phyloP scores from a whole-genome alignment of 2,329 filamentous ascomycete genomes.

The Pochonia chlamydosporia region DNA sequence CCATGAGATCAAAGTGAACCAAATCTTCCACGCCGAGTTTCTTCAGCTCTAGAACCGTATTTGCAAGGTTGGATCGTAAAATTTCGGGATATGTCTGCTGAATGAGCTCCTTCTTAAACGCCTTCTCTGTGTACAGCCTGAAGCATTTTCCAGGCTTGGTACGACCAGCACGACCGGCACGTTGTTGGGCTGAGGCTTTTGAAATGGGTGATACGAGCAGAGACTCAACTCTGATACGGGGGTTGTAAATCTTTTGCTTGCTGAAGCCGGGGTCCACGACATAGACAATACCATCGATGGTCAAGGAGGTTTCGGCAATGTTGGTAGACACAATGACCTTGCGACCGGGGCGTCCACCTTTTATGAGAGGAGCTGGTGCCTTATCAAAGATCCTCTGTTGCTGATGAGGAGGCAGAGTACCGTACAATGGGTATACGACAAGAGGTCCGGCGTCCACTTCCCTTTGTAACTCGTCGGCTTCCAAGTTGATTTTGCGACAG shows the following conservation, averaged over 20 bases:
- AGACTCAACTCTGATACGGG: constrained; percentile 91
- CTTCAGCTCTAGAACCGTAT: constrained; percentile 93
- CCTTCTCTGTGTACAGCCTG: constrained; percentile 87
- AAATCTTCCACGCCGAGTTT: constrained; percentile 94
- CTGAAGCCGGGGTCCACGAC: constrained; percentile 99
- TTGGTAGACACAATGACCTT: constrained; percentile 96
- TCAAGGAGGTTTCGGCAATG: constrained; percentile 95
- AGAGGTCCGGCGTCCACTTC: constrained; percentile 90
- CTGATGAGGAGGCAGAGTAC: constrained; percentile 83
- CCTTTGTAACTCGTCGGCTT: constrained; percentile 84
- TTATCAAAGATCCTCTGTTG: constrained; percentile 95
- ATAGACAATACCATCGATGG: constrained; percentile 97
- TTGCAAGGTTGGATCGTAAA: constrained; percentile 86
- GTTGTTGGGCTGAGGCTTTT: constrained; percentile 93
- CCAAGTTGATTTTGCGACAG: constrained; percentile 82
- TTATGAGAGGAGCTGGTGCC: constrained; percentile 65
- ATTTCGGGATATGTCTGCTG: constrained; percentile 97
- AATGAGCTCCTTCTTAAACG: constrained; percentile 97
- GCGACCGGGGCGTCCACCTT: constrained; percentile 79
- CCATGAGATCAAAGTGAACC: constrained; percentile 98
- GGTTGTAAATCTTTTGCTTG: constrained; percentile 99
- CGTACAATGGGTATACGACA: constrained; percentile 88
- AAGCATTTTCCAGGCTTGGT: constrained; percentile 98
- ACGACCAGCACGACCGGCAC: constrained; percentile 98
- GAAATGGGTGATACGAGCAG: constrained; percentile 96